phyloP scores from a whole-genome alignment of 1,139 yeast genomes.

The Lodderomyces beijingensis region DNA sequence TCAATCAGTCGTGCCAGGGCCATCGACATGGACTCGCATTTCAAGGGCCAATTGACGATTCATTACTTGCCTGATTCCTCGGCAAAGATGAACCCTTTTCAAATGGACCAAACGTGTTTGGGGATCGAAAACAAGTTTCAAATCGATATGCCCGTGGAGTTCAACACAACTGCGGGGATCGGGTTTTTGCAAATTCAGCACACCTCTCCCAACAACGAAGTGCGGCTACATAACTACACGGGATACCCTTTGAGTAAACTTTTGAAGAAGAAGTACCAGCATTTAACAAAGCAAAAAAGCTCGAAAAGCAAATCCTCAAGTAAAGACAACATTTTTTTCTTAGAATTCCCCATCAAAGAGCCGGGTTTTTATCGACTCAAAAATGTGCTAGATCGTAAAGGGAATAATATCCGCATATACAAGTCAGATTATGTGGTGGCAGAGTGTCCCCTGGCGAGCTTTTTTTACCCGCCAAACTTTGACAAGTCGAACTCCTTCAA shows the following conservation, averaged over 20 bases:
- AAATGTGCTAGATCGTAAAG: constrained; percentile 62
- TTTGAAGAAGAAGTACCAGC: constrained; percentile 30
- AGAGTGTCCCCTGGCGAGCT: constrained; percentile 69
- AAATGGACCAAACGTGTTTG: constrained; percentile 56
- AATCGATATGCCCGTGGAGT: constrained; percentile 63
- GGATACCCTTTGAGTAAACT: constrained; percentile 50
- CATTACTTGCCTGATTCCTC: constrained; percentile 90
- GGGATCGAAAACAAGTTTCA: constrained; percentile 23
- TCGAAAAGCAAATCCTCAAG: constrained; percentile 18
- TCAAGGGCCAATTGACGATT: constrained; percentile 80
- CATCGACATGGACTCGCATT: constrained; percentile 64
- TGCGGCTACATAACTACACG: constrained; percentile 50
- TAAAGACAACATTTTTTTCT: constrained; percentile 34
- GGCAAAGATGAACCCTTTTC: constrained; percentile 76
- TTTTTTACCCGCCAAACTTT: constrained; percentile 31
- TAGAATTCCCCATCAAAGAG: constrained; percentile 54
- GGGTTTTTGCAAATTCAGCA: constrained; percentile 63
- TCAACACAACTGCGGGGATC: constrained; percentile 77
- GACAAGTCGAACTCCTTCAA: constrained; percentile 33
- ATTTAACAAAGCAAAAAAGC: constrained; percentile 18
- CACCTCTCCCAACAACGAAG: constrained; percentile 51
- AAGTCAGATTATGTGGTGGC: constrained; percentile 66
- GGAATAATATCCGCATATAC: constrained; percentile 58
- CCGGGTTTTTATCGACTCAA: constrained; percentile 75
- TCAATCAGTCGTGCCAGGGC: constrained; percentile 38